Conservation (phyloP, 2,329 filamentous ascomycete genomes). For the Paradendryphiella salina region DNA sequence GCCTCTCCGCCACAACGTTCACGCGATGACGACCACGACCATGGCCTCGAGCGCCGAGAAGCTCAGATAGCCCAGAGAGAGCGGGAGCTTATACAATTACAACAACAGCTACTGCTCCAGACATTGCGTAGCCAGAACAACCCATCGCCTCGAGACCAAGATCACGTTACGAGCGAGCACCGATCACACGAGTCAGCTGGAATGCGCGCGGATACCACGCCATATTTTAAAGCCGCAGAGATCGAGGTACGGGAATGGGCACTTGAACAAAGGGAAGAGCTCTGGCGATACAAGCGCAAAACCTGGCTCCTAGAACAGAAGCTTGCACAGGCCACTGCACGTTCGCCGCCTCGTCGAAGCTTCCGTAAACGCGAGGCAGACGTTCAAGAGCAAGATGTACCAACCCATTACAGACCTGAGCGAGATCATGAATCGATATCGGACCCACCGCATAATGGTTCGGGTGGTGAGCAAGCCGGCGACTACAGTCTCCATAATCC, state of each 20-base stretch:
- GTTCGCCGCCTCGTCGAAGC: neutral
- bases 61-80: slow-evolving; percentile 11
- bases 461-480: neutral
- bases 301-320: slow-evolving; percentile 12
- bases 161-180: neutral
- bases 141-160: neutral
- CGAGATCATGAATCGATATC: neutral
- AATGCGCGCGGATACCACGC: neutral
- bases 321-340: slow-evolving; percentile 5
- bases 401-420: neutral
- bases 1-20: neutral
- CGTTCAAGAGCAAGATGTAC: neutral
- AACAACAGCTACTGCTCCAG: slow-evolving; percentile 10
- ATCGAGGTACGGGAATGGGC: slow-evolving; percentile 14
- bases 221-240: neutral
- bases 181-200: neutral
- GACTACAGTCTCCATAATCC: slow-evolving; percentile 6
- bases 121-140: slow-evolving; percentile 1
- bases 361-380: neutral
- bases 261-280: slow-evolving; percentile 12
- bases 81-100: slow-evolving; percentile 10
- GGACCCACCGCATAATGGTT: neutral
- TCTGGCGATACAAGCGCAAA: slow-evolving; percentile 15
- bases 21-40: neutral
- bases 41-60: slow-evolving; percentile 10